Evolutionary conservation across 306 rosid genomes (phyloP).

Genomic region (Rubus idaeus): DNA sequence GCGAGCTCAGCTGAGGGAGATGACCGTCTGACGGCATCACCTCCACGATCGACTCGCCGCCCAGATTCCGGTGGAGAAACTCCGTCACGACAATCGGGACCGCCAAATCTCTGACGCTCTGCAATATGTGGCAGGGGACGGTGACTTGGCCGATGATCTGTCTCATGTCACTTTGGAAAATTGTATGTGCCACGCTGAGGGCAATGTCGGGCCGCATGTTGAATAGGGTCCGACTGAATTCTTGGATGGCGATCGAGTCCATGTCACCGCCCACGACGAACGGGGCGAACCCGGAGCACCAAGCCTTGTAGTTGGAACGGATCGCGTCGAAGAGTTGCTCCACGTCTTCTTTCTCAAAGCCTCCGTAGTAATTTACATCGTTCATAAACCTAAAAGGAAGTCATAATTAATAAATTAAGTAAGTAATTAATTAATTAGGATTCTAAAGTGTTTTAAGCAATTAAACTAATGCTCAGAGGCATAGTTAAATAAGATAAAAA

Average conservation of each 20-base stretch:
- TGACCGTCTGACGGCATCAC: constrained; percentile 78
- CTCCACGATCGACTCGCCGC: constrained; percentile 64
- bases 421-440: not conserved
- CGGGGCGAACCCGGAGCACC: constrained; percentile 86
- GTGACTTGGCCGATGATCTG: constrained; percentile 42
- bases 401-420: not conserved
- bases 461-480: not conserved
- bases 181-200: constrained; percentile 50
- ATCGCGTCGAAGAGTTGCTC: constrained; percentile 68
- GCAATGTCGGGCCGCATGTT: constrained; percentile 92
- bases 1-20: constrained; percentile 86
- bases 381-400: constrained; percentile 53
- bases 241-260: constrained; percentile 84
- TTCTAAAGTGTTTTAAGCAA: not conserved
- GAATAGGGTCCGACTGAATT: constrained; percentile 84
- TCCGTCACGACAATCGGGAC: constrained; percentile 78
- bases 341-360: constrained; percentile 74
- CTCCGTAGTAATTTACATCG: constrained; percentile 77
- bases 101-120: constrained; percentile 71
- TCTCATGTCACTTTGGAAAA: constrained; percentile 78
- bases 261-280: constrained; percentile 80
- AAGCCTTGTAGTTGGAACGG: constrained; percentile 69
- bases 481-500: not conserved
- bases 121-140: constrained; percentile 76
- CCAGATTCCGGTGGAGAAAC: constrained; percentile 61